A percentile compares a stretch with the other conserved stretches of the same genome.
Conservation (phyloP, 1,139 yeast genomes). For the Hyphopichia burtonii region DNA sequence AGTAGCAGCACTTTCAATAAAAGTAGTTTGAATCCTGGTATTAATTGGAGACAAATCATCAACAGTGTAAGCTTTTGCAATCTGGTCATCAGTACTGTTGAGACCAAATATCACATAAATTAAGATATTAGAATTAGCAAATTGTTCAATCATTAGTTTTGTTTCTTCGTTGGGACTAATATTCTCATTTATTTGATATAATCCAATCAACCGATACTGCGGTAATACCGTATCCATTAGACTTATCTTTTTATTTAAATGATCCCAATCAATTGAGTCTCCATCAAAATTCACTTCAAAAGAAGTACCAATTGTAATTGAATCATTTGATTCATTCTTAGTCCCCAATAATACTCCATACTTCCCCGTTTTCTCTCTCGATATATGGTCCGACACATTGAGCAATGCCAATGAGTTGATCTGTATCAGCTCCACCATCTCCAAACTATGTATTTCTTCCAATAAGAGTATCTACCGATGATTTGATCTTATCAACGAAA, state of each 20-base stretch:
- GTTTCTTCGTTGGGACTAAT: conserved; percentile 10
- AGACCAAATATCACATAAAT: not conserved
- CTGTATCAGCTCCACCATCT: conserved; percentile 11
- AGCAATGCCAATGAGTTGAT: conserved; percentile 31
- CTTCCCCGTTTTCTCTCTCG: conserved; percentile 12
- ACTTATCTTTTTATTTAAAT: conserved; percentile 21
- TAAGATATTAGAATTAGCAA: conserved; percentile 1
- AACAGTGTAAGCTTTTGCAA: conserved; percentile 3
- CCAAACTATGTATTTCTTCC: too few relatives aligned
- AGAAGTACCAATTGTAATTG: conserved; percentile 16
- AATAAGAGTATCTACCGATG: not conserved
- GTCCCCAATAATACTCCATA: conserved; percentile 32
- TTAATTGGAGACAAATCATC: not conserved
- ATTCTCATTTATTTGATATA: conserved; percentile 20
- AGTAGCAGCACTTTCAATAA: conserved; percentile 26
- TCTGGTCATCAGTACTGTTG: not conserved
- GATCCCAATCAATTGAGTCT: conserved; percentile 19
- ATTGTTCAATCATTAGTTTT: conserved; percentile 6
- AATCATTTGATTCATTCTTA: conserved; percentile 2
- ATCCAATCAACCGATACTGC: conserved; percentile 25
- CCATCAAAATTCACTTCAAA: conserved; percentile 21
- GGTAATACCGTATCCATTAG: conserved; percentile 31
- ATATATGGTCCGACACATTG: conserved; percentile 25
- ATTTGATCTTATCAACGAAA: conserved; percentile 1
- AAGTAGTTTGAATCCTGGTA: conserved; percentile 17